These are phyloP conservation scores for Alternaria ethzedia DNA, from an alignment of 2,329 filamentous ascomycete species.

Conservation along the genomic window DNA sequence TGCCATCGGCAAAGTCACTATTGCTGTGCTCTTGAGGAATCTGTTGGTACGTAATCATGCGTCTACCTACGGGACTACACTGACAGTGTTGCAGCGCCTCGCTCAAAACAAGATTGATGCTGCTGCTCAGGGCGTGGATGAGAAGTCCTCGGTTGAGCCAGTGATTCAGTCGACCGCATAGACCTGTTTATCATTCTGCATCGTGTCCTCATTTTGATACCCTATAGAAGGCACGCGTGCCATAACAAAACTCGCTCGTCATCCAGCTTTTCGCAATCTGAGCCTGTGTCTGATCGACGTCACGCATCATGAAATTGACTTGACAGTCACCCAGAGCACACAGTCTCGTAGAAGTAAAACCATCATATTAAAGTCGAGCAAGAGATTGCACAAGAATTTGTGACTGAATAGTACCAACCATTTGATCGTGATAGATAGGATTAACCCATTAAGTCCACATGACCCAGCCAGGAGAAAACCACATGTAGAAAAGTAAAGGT, in stretches of 20 bases:
- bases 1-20: constrained; percentile 96
- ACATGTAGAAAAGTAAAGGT: not conserved
- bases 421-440: not conserved
- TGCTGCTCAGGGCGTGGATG: constrained; percentile 29
- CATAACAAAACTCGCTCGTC: constrained; percentile 13
- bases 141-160: constrained; percentile 28
- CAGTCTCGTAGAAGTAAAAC: not conserved
- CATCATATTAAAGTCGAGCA: not conserved
- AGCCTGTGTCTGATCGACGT: not conserved
- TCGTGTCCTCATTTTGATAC: constrained; percentile 26
- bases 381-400: not conserved
- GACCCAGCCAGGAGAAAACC: not conserved
- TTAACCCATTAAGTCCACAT: not conserved
- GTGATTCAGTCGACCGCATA: constrained; percentile 15
- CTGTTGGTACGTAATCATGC: constrained; percentile 69
- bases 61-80: not conserved
- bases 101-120: constrained; percentile 52
- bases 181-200: not conserved
- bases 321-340: not conserved
- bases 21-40: constrained; percentile 88
- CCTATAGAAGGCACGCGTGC: constrained; percentile 31
- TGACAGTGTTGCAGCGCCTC: constrained; percentile 47
- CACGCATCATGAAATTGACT: not conserved
- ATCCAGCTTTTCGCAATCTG: not conserved
- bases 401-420: not conserved